These are phyloP conservation scores for Lophiotrema nucula DNA, from an alignment of 495 filamentous ascomycete genomes.

Conservation along the genomic window DNA sequence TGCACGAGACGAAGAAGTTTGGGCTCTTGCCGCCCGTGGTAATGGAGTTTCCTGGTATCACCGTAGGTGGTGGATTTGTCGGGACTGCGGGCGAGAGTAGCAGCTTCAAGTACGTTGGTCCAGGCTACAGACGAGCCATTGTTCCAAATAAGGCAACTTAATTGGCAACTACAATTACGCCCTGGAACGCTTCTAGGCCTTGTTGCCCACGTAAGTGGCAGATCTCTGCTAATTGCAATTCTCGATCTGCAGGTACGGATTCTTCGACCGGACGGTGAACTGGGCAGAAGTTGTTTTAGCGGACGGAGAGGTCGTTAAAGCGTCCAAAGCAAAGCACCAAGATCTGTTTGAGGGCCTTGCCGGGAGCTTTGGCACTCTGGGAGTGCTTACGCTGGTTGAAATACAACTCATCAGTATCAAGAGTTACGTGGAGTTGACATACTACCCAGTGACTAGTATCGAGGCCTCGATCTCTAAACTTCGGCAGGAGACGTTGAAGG, in stretches of 20 bases:
- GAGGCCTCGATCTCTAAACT: slow-evolving; percentile 27
- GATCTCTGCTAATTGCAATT: too few species aligned
- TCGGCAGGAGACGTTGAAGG: slow-evolving; percentile 40
- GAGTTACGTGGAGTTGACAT: slow-evolving; percentile 55
- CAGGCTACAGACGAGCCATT: too few species aligned
- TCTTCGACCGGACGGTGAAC: slow-evolving; percentile 56
- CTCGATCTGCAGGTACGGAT: too few species aligned
- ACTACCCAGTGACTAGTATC: slow-evolving; percentile 46
- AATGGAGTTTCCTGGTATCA: slow-evolving; percentile 64
- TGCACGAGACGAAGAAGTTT: slow-evolving; percentile 49
- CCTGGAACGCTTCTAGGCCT: too few species aligned
- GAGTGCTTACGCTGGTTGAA: slow-evolving; percentile 56
- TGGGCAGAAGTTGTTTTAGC: slow-evolving; percentile 59
- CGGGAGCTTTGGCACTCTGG: slow-evolving; percentile 56
- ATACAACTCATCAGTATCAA: slow-evolving; percentile 51
- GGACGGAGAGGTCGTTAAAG: slow-evolving; percentile 50
- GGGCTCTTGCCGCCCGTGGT: slow-evolving; percentile 58
- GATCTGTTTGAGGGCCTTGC: slow-evolving; percentile 58
- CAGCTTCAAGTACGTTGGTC: slow-evolving; percentile 54
- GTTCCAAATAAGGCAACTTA: too few species aligned
- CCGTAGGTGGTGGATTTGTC: slow-evolving; percentile 59
- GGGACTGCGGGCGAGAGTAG: slow-evolving; percentile 60
- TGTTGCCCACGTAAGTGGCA: too few species aligned
- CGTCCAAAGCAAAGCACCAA: slow-evolving; percentile 37
- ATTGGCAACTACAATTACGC: too few species aligned